Percentiles rank a stretch among this genome's conserved stretches.
phyloP scores from a whole-genome alignment of 306 rosid genomes.

The Cucurbita argyrosperma region DNA sequence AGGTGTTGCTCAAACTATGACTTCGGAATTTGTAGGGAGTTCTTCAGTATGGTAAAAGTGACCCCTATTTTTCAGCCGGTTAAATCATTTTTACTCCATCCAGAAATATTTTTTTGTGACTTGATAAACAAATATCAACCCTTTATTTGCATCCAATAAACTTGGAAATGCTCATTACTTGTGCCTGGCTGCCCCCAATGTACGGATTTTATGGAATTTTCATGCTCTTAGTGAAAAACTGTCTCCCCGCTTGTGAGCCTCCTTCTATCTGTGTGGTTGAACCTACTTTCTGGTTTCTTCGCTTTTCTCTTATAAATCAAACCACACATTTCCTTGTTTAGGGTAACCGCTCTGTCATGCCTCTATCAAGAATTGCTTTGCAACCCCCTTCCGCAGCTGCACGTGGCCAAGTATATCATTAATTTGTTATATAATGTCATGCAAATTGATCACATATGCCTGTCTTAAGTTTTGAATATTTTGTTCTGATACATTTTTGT shows the following conservation, averaged over 20 bases:
- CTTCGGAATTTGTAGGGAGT: neutral
- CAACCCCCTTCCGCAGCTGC: conserved; percentile 89
- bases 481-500: neutral
- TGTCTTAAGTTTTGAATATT: neutral
- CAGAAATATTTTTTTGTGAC: neutral
- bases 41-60: neutral
- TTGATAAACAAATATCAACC: neutral
- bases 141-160: neutral
- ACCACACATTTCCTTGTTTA: conserved; percentile 12
- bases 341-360: conserved; percentile 81
- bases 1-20: no score
- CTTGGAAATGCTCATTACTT: neutral
- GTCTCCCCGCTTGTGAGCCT: neutral
- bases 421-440: neutral
- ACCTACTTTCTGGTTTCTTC: no score
- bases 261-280: neutral
- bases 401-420: conserved; percentile 72
- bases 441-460: neutral
- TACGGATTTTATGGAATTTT: neutral
- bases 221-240: neutral
- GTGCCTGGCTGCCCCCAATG: neutral
- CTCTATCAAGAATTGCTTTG: conserved; percentile 65
- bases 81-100: neutral
- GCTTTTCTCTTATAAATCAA: neutral
- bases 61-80: neutral